Evolutionary conservation across 139 green algal genomes (phyloP), one percentile per base, ranked within the genome.

Genomic region (Edaphochlamys debaryana): DNA sequence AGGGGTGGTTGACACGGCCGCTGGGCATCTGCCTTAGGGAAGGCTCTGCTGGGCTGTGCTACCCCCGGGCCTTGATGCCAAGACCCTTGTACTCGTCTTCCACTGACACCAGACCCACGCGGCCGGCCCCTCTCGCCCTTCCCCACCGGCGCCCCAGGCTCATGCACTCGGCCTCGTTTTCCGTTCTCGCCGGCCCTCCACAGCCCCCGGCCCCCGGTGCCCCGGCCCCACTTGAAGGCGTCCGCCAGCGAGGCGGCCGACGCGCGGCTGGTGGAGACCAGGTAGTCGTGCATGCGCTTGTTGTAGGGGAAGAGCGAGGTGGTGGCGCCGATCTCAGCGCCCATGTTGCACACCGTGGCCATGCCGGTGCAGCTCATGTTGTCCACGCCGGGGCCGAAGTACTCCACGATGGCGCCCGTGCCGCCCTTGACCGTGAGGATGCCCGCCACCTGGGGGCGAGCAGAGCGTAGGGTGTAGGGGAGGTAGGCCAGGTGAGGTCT

Each of bases 281-380:
- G 90, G 91, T 98, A 99, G 87, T 98, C 95, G 78, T 94, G 69
- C 94, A 97, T 96, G 85, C 94, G 88, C 48, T 80, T 79, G 91
- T 98, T 98, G 94, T 94, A 99, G 40, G 96, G 96, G 92, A 98
- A 99, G 88, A 98, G 95, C 75, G 93, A 97, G 68, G 96, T 98
- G 50, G 96, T 99, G 78, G 96, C 96, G 25, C 96, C 96, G 74
- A 99, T 99, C 94, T 99, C 96, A 52, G 96, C 95, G 73, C 87
- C 87, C 96, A 99, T 99, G 94, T 99, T 99, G 90, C 96, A 98
- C 82, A 99, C 98, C 66, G 96, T 99, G 70, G 94, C 96, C 96
- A 98, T 98, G 81, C 95, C 94, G 50, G 96, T 99, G 94, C 94
- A 98, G 17, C 91, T 96, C 50, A 99, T 95, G 85, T 91, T 89